Conservation (phyloP, 1,284 basidiomycete species). For the Ceratobasidium theobromae region DNA sequence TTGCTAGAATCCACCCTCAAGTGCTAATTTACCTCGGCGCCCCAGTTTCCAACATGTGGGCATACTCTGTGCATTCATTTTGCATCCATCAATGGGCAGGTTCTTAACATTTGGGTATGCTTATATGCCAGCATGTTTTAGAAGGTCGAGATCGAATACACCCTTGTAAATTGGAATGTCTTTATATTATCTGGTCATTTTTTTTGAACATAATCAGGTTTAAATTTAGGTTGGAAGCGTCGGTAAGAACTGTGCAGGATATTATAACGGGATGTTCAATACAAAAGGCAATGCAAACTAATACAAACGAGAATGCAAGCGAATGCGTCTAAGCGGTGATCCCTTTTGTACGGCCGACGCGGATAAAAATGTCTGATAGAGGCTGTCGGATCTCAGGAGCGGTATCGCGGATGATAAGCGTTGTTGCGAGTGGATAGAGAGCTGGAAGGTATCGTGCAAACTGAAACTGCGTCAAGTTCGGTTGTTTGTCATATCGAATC, state of each 20-base stretch:
- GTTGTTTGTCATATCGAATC: constrained; percentile 11
- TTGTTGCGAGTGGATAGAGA: constrained; percentile 83
- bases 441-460: constrained; percentile 81
- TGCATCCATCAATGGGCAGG: too few relatives aligned
- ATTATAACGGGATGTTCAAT: constrained; percentile 12
- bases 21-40: too few relatives aligned
- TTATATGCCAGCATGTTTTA: too few relatives aligned
- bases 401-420: constrained; percentile 77
- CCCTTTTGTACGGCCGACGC: constrained; percentile 60
- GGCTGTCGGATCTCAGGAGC: constrained; percentile 77
- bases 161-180: too few relatives aligned
- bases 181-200: too few relatives aligned
- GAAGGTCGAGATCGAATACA: too few relatives aligned
- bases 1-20: too few relatives aligned
- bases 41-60: too few relatives aligned
- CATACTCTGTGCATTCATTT: too few relatives aligned
- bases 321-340: constrained; percentile 31
- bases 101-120: too few relatives aligned
- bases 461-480: constrained; percentile 47
- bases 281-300: constrained; percentile 5
- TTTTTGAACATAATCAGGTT: too few relatives aligned
- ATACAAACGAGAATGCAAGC: constrained; percentile 23
- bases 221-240: too few relatives aligned
- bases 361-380: constrained; percentile 73
- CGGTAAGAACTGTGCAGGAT: constrained; percentile 14